Conservation (phyloP, 1,139 yeast species). For the Diutina siamensis region DNA sequence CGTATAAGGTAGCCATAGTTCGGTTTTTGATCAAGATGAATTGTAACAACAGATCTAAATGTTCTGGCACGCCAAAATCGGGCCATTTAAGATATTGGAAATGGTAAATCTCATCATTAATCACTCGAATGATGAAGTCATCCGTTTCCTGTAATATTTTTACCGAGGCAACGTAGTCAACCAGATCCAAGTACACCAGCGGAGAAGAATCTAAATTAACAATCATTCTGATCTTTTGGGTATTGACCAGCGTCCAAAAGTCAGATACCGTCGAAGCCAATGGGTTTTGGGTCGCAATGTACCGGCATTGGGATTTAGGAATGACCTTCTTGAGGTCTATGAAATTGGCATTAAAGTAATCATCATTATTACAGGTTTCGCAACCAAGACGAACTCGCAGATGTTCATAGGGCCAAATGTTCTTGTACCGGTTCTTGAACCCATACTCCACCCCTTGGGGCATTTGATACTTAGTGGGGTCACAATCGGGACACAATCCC, state of each 20-base stretch:
- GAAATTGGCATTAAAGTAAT: slow-evolving; percentile 13
- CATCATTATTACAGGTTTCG: slow-evolving; percentile 9
- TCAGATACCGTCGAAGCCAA: not conserved
- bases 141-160: not conserved
- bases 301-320: slow-evolving; percentile 1
- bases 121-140: not conserved
- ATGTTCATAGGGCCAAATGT: slow-evolving; percentile 14
- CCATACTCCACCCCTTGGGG: slow-evolving; percentile 13
- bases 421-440: slow-evolving; percentile 12
- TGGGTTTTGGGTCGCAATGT: slow-evolving; percentile 6
- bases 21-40: slow-evolving; percentile 39
- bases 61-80: slow-evolving; percentile 61
- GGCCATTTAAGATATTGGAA: slow-evolving; percentile 73
- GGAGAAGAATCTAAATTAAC: not conserved
- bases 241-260: slow-evolving; percentile 5
- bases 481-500: slow-evolving; percentile 34
- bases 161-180: not conserved
- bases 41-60: slow-evolving; percentile 39
- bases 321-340: slow-evolving; percentile 9
- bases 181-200: not conserved
- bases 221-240: not conserved
- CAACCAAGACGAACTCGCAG: slow-evolving; percentile 11
- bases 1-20: not conserved
- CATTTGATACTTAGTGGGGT: slow-evolving; percentile 17
- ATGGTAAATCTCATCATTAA: slow-evolving; percentile 31